Conservation (phyloP, 108 stramenopile genomes). For the Cyclotella choctawhatcheeana region DNA sequence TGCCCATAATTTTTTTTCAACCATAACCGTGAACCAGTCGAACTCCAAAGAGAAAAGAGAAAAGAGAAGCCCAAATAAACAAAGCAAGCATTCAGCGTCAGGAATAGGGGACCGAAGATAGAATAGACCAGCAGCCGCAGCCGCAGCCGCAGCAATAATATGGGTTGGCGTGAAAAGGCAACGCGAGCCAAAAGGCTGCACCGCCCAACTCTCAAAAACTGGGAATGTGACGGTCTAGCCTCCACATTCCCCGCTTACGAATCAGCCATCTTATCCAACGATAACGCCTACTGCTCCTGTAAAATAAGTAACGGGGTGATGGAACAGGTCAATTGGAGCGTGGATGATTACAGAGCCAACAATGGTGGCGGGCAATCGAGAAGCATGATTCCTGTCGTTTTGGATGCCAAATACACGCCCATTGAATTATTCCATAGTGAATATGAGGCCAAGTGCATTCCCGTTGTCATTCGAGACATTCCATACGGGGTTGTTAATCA, state of each 20-base stretch:
- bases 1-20: too few species aligned
- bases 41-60: too few species aligned
- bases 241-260: conserved; percentile 68
- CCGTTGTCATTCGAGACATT: conserved; percentile 74
- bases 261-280: conserved; percentile 17
- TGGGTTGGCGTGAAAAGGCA: conserved; percentile 63
- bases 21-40: too few species aligned
- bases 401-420: conserved; percentile 62
- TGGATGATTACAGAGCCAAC: conserved; percentile 1
- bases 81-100: too few species aligned
- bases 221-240: conserved; percentile 73
- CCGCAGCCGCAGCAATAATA: not conserved
- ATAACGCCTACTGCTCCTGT: conserved; percentile 28
- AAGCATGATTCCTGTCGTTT: conserved; percentile 51
- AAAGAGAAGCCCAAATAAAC: too few species aligned
- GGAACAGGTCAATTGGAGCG: not conserved
- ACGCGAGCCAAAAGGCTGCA: conserved; percentile 61
- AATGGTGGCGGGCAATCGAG: not conserved
- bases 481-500: conserved; percentile 49
- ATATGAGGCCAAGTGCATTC: conserved; percentile 67
- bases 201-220: conserved; percentile 79
- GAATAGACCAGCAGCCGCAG: too few species aligned
- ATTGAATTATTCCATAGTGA: conserved; percentile 61
- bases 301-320: conserved; percentile 7
- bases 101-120: too few species aligned